Base-by-base conservation (phyloP, 1,139 yeast species). In the Hyphopichia fennica region DNA sequence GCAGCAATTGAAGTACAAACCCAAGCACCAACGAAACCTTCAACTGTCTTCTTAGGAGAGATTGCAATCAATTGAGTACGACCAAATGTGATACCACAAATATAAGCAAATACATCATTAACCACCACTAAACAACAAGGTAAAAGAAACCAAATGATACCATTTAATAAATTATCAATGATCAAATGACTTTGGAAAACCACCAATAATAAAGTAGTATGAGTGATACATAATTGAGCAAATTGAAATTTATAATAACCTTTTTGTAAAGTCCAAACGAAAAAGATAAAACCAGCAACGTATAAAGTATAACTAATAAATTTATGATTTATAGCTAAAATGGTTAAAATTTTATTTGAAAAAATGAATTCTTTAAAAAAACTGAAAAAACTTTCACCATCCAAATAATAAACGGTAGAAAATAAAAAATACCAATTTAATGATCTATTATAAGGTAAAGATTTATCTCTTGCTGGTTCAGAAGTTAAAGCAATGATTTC, bases 11-110 rank as follows among this genome's bases (percentile, higher is more conserved):
- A 83, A 11, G 99, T 93, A 62, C 95, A 91, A 40, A 89, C 67
- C 99, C 99, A 93, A 18, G 98, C 99, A 41, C 99, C 99, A 37
- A 91, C 69, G 59, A 93, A 93, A 2, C 99, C 99, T 67, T 93
- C 99, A 22, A 91, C 91, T 1, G 99, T 93, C 69, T 93, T 93
- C 65, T 93, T 93, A 40, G 99, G 99, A 14, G 96, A 88, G 50
- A 93, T 88, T 44, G 87, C 91, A 56, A 95, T 89, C 57, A 93
- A 79, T 60, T 88, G 96, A 38, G 98, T 91, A 50, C 77, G 81
- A 40, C 99, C 99, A 68, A 93, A 90, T 1, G 98, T 88, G 52
- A 93, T 93, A 39, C 99, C 99, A 69, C 98, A 93, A 45, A 93
- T 73, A 62, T 93, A 93, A 29, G 99, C 99, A 74, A 90, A 91